Evolutionary conservation across 345 rosid genomes (phyloP).

Genomic region (Noccaea caerulescens): DNA sequence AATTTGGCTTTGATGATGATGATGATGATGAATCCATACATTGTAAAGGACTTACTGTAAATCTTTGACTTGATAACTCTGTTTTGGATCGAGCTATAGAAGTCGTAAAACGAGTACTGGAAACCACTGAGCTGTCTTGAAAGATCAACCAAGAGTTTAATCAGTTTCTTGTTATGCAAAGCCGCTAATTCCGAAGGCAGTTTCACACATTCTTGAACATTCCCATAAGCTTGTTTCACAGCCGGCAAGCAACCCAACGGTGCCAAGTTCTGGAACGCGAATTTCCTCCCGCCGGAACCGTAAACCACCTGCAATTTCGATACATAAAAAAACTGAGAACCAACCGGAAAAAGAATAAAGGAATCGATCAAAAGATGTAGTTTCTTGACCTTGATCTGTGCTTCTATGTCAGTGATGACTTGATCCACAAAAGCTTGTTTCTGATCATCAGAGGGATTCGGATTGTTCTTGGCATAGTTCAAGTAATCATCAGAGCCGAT

Average conservation of each 20-base stretch:
- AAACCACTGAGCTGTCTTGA: constrained; percentile 33
- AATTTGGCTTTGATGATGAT: neutral
- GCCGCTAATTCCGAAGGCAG: constrained; percentile 43
- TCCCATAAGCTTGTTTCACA: constrained; percentile 33
- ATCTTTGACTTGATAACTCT: constrained; percentile 37
- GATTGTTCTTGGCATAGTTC: constrained; percentile 29
- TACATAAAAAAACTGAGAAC: neutral
- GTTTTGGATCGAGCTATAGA: constrained; percentile 38
- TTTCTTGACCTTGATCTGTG: constrained; percentile 30
- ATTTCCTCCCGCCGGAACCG: constrained; percentile 40
- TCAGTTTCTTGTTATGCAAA: constrained; percentile 45
- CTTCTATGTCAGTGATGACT: constrained; percentile 32
- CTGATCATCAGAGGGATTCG: constrained; percentile 23
- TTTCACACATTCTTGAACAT: constrained; percentile 35
- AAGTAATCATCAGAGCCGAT: constrained; percentile 46
- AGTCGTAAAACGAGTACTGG: constrained; percentile 42
- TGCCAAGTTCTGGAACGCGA: constrained; percentile 46
- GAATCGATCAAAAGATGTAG: neutral
- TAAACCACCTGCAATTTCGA: constrained; percentile 35
- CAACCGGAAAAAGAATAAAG: neutral
- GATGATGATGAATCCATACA: neutral
- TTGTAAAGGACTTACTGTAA: constrained; percentile 36
- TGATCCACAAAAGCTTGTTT: constrained; percentile 43
- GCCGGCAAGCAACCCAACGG: constrained; percentile 48
- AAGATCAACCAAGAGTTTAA: constrained; percentile 34